Evolutionary conservation across 2,329 filamentous ascomycete genomes (phyloP), one percentile per base, ranked within the genome.

Genomic region (Nannizzia gypsea): DNA sequence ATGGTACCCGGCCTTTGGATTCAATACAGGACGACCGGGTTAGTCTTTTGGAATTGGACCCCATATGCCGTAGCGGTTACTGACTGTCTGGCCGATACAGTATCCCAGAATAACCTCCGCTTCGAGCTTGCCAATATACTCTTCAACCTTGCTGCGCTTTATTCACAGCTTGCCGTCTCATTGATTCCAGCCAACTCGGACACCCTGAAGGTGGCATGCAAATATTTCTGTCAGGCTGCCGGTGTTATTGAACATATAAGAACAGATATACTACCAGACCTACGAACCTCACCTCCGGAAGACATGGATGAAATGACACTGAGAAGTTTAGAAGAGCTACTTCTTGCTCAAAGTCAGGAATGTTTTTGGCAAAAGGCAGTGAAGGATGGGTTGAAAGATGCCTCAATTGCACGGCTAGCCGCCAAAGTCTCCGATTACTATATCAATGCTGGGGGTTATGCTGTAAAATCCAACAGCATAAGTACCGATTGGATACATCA

Each of bases 301-400:
- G 93, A 99, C 70, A 95, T 99, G 90, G 93, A 99, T 67, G 81
- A 84, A 57, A 82, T 88, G 68, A 96, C 91, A 0, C 78, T 99
- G 55, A 88, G 92, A 67, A 89, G 89, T 58, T 76, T 97, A 52
- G 83, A 88, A 66, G 83, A 92, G 71, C 80, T 99, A 31, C 84
- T 95, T 71, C 80, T 99, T 8, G 92, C 91, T 0, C 90, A 99
- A 71, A 91, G 88, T 28, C 93, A 99, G 70, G 93, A 99, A 75
- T 97, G 91, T 71, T 97, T 93, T 73, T 99, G 93, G 93, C 88
- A 93, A 66, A 97, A 96, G 71, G 92, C 93, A 0, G 91, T 95
- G 61, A 91, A 95, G 77, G 92, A 96, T 70, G 85, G 86, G 24
- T 84, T 96, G 75, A 96, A 95, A 72, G 93, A 99, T 70, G 88